Base-by-base conservation (phyloP, 2,329 filamentous ascomycete genomes). In the Fusarium sororula region DNA sequence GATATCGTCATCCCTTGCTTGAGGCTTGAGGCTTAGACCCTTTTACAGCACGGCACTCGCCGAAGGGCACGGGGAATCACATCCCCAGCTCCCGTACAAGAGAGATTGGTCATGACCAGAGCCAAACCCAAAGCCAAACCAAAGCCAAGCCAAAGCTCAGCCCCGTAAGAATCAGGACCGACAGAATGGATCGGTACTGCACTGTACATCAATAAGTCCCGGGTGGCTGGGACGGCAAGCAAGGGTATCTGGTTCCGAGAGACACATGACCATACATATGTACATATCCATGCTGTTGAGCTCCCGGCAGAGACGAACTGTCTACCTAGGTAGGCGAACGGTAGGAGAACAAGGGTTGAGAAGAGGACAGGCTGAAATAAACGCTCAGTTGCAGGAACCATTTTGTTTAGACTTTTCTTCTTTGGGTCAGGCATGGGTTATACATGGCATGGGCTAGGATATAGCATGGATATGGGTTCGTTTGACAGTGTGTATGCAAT, bases 151-250 rank as follows among this genome's bases (percentile, higher is more conserved):
- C 48, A 35, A 51, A 35, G 17, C 30, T 28, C 26, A 66, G 42
- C 48, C 65, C 51, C 39, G 38, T 35, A 38, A 30, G 50, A 30
- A 39, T 50, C 64, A 50, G n/a, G 48, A 65, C 70, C 71, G 45
- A 71, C 56, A 39, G 65, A 60, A 38, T 30, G 57, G 59, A 45
- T 59, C 48, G 72, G 70, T 58, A 73, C 47, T 70, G 41, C n/a
- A 47, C 24, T 37, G 55, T 58, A 58, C 55, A 58, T 58, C 41
- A 67, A 71, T 61, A 45, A 56, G 63, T 74, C 65, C 75, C 75
- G 26, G 68, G 45, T 69, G 63, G 66, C 63, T 71, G 75, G 73
- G 73, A 73, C 75, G 58, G 65, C 63, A 70, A 58, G 51, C 63
- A 70, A 62, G 74, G 66, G 64, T 55, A 61, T 69, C 51, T 61